Evolutionary conservation across 1,284 basidiomycete species (phyloP).

Genomic region (Rhizoctonia solani): DNA sequence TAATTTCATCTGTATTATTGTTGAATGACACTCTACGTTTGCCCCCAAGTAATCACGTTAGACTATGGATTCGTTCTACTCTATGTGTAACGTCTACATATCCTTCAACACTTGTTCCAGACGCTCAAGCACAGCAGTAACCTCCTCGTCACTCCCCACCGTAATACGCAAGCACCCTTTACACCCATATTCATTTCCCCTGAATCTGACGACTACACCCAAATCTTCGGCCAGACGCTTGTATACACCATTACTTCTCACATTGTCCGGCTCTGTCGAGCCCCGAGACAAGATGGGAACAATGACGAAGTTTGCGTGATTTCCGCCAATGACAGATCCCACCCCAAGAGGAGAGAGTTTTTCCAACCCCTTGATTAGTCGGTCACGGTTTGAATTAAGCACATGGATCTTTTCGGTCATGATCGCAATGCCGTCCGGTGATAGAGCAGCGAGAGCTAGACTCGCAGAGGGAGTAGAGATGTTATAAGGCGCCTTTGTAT

Average conservation of each 20-base stretch:
- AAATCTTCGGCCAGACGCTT: conserved; percentile 82
- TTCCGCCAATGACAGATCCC: conserved; percentile 75
- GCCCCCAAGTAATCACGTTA: no score
- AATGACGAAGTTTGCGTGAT: conserved; percentile 92
- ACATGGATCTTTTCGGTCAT: conserved; percentile 71
- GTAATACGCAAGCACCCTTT: conserved; percentile 88
- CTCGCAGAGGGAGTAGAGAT: conserved; percentile 89
- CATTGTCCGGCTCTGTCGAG: conserved; percentile 64
- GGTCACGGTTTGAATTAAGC: conserved; percentile 63
- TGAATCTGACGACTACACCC: conserved; percentile 88
- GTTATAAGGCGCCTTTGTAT: conserved; percentile 98
- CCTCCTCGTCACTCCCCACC: conserved; percentile 85
- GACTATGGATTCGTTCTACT: no score
- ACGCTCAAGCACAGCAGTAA: conserved; percentile 53
- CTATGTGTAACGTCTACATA: conserved; percentile 19
- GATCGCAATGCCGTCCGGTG: conserved; percentile 60
- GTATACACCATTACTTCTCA: conserved; percentile 73
- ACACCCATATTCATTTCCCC: conserved; percentile 88
- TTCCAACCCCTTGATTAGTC: conserved; percentile 58
- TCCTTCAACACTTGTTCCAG: conserved; percentile 44
- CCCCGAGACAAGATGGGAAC: conserved; percentile 68
- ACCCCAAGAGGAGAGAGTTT: conserved; percentile 60
- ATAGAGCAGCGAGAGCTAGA: conserved; percentile 80
- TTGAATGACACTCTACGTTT: background rate
- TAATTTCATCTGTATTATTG: conserved; percentile 10